Evolutionary conservation across 345 rosid species (phyloP).

Genomic region (Eucalyptus erythrocorys): DNA sequence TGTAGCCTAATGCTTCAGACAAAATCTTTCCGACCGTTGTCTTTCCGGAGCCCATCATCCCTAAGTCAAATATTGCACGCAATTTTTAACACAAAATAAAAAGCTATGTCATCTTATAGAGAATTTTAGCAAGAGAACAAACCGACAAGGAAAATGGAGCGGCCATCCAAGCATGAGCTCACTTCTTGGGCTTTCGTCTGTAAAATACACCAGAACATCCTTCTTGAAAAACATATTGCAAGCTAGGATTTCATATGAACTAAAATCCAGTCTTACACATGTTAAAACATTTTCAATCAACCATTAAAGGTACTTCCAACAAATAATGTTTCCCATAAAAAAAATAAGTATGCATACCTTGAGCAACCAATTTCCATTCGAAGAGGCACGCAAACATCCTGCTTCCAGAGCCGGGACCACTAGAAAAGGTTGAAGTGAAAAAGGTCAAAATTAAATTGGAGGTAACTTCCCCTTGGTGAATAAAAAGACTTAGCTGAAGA

Average conservation of each 20-base stretch:
- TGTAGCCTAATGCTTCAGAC: slow-evolving; percentile 22
- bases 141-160: slow-evolving; percentile 37
- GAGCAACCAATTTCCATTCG: slow-evolving; percentile 11
- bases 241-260: background rate
- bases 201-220: background rate
- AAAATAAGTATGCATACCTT: slow-evolving; percentile 6
- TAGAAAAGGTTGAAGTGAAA: background rate
- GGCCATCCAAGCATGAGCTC: slow-evolving; percentile 9
- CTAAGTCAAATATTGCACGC: background rate
- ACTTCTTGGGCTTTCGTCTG: slow-evolving; percentile 24
- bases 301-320: background rate
- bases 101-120: background rate
- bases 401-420: slow-evolving; percentile 5
- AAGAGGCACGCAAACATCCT: slow-evolving; percentile 1
- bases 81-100: background rate
- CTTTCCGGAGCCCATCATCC: slow-evolving; percentile 55
- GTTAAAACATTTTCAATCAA: background rate
- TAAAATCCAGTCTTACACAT: background rate
- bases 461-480: background rate
- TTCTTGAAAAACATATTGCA: background rate
- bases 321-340: too few relatives aligned
- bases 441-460: background rate
- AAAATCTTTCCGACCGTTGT: slow-evolving; percentile 34
- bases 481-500: background rate
- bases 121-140: slow-evolving; percentile 6